phyloP scores from a whole-genome alignment of 106 monocot species.

The Phalaenopsis equestris region DNA sequence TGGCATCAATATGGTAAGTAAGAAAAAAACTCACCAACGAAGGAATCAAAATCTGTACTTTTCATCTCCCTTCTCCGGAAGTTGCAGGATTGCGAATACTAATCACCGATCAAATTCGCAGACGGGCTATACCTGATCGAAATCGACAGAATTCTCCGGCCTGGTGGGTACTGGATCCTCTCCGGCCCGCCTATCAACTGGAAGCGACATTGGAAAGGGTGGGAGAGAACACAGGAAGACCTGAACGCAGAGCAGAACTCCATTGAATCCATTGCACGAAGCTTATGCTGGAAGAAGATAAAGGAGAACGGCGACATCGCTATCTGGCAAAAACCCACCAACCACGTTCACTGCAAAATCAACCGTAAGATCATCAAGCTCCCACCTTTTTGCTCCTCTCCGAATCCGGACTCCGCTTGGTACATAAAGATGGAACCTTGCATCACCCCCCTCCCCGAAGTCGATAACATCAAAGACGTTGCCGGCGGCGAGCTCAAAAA shows the following conservation, averaged over 20 bases:
- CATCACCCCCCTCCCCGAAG: conserved; percentile 38
- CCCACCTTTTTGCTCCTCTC: not conserved
- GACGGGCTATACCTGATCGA: conserved; percentile 51
- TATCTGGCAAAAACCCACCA: conserved; percentile 52
- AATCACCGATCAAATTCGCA: conserved; percentile 4
- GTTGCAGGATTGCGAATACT: too few relatives aligned
- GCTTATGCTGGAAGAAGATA: conserved; percentile 49
- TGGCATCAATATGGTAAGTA: conserved; percentile 53
- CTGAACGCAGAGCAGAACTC: conserved; percentile 44
- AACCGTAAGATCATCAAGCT: conserved; percentile 12
- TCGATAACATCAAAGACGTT: conserved; percentile 16
- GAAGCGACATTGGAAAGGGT: conserved; percentile 41
- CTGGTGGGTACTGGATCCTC: conserved; percentile 54
- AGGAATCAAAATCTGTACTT: too few relatives aligned
- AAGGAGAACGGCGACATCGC: conserved; percentile 42
- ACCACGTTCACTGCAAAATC: conserved; percentile 34
- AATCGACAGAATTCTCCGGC: conserved; percentile 48
- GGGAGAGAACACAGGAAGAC: conserved; percentile 50
- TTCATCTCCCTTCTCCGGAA: too few relatives aligned
- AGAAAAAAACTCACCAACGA: too few relatives aligned
- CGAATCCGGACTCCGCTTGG: not conserved
- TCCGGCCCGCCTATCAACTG: conserved; percentile 58
- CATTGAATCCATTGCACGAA: conserved; percentile 36
- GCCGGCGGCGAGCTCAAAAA: conserved; percentile 31
- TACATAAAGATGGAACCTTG: conserved; percentile 41